phyloP scores from a whole-genome alignment of 495 filamentous ascomycete genomes.

The Trichocladium antarcticum region DNA sequence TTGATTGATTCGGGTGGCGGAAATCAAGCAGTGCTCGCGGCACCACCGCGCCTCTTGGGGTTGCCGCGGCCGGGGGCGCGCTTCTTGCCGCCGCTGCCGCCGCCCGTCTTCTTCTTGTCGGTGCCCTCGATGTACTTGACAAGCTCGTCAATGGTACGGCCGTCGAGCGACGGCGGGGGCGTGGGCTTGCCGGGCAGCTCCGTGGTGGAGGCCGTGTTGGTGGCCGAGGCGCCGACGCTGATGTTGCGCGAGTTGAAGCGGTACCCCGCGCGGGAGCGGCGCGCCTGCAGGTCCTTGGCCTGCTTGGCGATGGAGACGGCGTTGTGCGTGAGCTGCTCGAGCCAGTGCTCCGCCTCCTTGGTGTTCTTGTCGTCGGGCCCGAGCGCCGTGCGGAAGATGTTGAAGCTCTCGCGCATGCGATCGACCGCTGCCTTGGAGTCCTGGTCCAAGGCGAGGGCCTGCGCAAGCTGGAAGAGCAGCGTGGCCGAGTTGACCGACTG shows the following conservation, averaged over 20 bases:
- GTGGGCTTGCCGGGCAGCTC: slow-evolving; percentile 12
- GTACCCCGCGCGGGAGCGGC: slow-evolving; percentile 47
- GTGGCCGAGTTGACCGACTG: slow-evolving; percentile 88
- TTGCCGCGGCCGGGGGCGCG: slow-evolving; percentile 48
- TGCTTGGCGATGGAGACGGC: slow-evolving; percentile 89
- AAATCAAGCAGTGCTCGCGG: not conserved
- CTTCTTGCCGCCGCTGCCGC: slow-evolving; percentile 54
- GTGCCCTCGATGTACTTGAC: slow-evolving; percentile 16
- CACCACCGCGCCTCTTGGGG: slow-evolving; percentile 53
- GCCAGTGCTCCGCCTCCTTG: slow-evolving; percentile 85
- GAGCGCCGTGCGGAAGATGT: slow-evolving; percentile 77
- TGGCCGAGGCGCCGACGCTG: slow-evolving; percentile 30
- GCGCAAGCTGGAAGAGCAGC: slow-evolving; percentile 90
- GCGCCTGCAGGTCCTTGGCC: slow-evolving; percentile 70
- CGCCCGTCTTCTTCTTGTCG: slow-evolving; percentile 34
- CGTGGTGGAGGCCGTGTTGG: slow-evolving; percentile 19
- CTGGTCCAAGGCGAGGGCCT: slow-evolving; percentile 84
- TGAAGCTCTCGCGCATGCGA: slow-evolving; percentile 90
- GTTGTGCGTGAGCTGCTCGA: slow-evolving; percentile 90
- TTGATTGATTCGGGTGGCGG: too few relatives aligned
- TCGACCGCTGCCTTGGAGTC: slow-evolving; percentile 81
- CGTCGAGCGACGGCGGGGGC: slow-evolving; percentile 26
- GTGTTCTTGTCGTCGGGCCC: slow-evolving; percentile 89
- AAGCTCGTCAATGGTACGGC: slow-evolving; percentile 19
- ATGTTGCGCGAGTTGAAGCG: slow-evolving; percentile 39